Evolutionary conservation across 2,329 filamentous ascomycete species (phyloP).

Genomic region (Lachnellula cervina): DNA sequence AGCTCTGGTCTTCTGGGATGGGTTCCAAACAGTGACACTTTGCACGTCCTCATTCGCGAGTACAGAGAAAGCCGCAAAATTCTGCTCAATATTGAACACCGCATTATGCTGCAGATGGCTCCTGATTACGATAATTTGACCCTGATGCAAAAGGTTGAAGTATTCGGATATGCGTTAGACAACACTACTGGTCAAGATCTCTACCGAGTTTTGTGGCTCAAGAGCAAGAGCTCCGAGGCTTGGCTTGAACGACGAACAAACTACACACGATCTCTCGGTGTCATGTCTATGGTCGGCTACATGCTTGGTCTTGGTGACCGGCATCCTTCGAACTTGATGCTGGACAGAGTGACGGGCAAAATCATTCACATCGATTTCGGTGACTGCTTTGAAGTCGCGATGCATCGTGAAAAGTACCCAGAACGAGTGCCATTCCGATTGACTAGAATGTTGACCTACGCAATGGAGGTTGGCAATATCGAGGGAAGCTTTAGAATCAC

Average conservation of each 20-base stretch:
- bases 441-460: conserved; percentile 97
- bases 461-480: conserved; percentile 99
- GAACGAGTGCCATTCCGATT: conserved; percentile 96
- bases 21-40: conserved; percentile 95
- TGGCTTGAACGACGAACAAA: conserved; percentile 99
- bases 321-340: conserved; percentile 96
- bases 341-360: conserved; percentile 92
- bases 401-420: conserved; percentile 99
- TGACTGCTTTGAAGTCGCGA: conserved; percentile 98
- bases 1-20: conserved; percentile 93
- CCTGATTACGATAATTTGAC: conserved; percentile 98
- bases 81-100: conserved; percentile 95
- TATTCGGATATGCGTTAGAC: conserved; percentile 97
- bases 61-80: conserved; percentile 98
- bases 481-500: conserved; percentile 98
- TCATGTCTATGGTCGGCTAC: conserved; percentile 99
- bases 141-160: conserved; percentile 99
- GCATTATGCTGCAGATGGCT: conserved; percentile 99
- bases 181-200: conserved; percentile 98
- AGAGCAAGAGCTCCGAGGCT: conserved; percentile 95
- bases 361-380: conserved; percentile 99
- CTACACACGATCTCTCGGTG: conserved; percentile 92
- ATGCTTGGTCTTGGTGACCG: conserved; percentile 94
- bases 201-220: conserved; percentile 96
- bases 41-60: conserved; percentile 94